Conservation (phyloP, 345 rosid species). For the Cardamine chenopodiifolia region DNA sequence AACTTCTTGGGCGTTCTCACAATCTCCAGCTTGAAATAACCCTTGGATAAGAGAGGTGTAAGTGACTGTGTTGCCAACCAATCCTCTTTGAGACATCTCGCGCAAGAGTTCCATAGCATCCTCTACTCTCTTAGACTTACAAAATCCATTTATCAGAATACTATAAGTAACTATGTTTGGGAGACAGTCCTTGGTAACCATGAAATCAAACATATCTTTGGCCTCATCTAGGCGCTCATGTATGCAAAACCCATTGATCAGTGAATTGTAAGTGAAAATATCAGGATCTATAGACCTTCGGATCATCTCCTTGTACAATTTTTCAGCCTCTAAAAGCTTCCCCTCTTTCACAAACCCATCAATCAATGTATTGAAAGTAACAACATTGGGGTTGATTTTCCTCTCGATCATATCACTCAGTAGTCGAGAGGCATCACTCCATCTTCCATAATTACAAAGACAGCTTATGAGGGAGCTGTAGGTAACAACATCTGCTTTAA, state of each 20-base stretch:
- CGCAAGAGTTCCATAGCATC: neutral
- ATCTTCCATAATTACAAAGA: too few species aligned
- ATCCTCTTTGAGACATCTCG: conserved; percentile 6
- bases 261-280: neutral
- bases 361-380: neutral
- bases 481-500: too few species aligned
- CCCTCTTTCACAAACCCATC: conserved; percentile 7
- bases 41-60: neutral
- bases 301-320: neutral
- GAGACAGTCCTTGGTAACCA: neutral
- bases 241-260: conserved; percentile 9
- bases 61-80: neutral
- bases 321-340: neutral
- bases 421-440: too few species aligned
- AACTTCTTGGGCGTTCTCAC: conserved; percentile 20
- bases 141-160: neutral
- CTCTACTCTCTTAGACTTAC: neutral
- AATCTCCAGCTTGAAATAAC: conserved; percentile 20
- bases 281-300: neutral
- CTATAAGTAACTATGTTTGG: neutral
- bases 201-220: neutral
- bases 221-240: neutral
- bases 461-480: too few species aligned
- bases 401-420: too few species aligned
- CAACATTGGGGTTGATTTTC: neutral